Evolutionary conservation across 106 monocot species (phyloP).

Genomic region (Platanthera guangdongensis): DNA sequence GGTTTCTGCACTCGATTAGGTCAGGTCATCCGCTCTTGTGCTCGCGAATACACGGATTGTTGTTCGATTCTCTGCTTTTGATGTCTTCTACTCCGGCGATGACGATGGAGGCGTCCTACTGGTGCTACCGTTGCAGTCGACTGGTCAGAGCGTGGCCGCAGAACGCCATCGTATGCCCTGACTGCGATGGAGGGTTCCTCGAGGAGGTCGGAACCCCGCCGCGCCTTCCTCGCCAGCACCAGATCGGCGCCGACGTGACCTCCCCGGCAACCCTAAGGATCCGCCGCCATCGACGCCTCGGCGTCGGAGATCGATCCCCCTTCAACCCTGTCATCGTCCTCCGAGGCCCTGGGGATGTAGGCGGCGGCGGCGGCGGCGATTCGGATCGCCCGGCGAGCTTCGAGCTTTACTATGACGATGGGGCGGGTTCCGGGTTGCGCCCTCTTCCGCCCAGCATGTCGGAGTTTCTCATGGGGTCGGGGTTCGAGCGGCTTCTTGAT

Average conservation of each 20-base stretch:
- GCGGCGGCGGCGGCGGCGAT: neutral
- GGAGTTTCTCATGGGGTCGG: conserved; percentile 72
- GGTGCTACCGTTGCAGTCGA: conserved; percentile 65
- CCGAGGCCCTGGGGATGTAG: conserved; percentile 22
- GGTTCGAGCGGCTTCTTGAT: conserved; percentile 64
- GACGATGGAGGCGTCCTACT: conserved; percentile 38
- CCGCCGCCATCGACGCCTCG: conserved; percentile 16
- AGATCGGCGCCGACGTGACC: no score
- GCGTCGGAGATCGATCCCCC: conserved; percentile 29
- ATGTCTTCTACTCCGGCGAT: neutral
- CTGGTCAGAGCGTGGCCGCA: conserved; percentile 30
- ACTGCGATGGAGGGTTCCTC: conserved; percentile 56
- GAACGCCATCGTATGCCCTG: conserved; percentile 40
- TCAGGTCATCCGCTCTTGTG: neutral
- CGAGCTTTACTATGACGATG: conserved; percentile 76
- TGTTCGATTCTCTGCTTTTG: neutral
- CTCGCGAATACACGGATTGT: neutral
- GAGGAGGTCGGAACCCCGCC: conserved; percentile 31
- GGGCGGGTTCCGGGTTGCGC: conserved; percentile 46
- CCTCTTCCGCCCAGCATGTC: conserved; percentile 56
- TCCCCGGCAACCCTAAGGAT: conserved; percentile 1
- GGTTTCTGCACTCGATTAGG: neutral
- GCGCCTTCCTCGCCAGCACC: neutral
- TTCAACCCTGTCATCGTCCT: conserved; percentile 66
- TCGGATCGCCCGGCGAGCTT: conserved; percentile 14